Conservation (phyloP, 176 grass and related monocot species). For the Elymus sibiricus region DNA sequence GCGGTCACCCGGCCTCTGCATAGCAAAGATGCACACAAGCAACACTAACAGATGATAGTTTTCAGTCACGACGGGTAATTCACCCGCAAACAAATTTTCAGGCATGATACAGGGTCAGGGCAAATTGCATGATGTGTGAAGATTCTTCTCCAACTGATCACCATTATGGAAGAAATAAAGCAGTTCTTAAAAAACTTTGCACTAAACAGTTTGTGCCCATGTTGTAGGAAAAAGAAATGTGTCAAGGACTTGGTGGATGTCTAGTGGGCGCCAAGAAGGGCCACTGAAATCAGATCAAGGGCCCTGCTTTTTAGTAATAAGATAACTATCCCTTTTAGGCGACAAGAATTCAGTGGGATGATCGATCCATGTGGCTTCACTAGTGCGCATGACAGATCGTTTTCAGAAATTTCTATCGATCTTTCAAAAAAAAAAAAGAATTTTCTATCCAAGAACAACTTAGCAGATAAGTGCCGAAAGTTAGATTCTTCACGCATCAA, state of each 20-base stretch:
- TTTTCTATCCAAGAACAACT: not conserved
- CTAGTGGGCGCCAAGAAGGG: constrained; percentile 10
- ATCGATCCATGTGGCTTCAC: not conserved
- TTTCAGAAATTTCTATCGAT: not conserved
- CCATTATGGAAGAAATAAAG: not conserved
- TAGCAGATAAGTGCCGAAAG: not conserved
- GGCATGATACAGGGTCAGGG: not conserved
- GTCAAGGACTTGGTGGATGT: constrained; percentile 5
- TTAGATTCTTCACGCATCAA: not conserved
- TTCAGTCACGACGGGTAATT: not conserved
- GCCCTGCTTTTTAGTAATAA: not conserved
- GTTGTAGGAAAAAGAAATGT: not conserved
- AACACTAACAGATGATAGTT: not conserved
- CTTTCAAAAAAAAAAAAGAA: not conserved
- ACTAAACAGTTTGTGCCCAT: not conserved
- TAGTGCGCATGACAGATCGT: constrained; percentile 1
- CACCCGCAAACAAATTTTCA: not conserved
- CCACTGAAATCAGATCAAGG: not conserved
- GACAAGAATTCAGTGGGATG: constrained; percentile 1
- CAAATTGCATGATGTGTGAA: not conserved
- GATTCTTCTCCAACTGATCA: not conserved
- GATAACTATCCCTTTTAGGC: not conserved
- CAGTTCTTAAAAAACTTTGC: not conserved
- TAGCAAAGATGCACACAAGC: too few relatives aligned
- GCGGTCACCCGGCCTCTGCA: too few relatives aligned